Percentiles rank a stretch among this genome's conserved stretches.
These are phyloP conservation scores for Lactarius indigo DNA, from an alignment of 768 basidiomycete species.

Conservation along the genomic window DNA sequence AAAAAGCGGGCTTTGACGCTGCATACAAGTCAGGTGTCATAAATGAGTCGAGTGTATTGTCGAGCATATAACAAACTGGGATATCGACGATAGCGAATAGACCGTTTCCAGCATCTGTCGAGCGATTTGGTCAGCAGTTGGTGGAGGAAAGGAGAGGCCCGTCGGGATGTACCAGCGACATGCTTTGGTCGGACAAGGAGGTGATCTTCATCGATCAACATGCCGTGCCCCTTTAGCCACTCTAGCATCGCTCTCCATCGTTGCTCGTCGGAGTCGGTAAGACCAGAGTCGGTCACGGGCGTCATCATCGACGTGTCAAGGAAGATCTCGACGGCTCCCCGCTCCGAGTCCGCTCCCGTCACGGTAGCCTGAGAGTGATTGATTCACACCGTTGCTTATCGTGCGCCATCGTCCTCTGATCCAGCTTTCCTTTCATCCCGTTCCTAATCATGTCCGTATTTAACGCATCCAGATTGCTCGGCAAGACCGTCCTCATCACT, in stretches of 20 bases:
- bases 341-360: neutral
- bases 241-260: slow-evolving; percentile 21
- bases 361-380: neutral
- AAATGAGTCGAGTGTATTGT: neutral
- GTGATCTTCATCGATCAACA: slow-evolving; percentile 33
- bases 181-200: slow-evolving; percentile 51
- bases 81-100: slow-evolving; percentile 51
- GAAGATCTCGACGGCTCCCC: slow-evolving; percentile 1
- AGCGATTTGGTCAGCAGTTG: neutral
- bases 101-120: slow-evolving; percentile 63
- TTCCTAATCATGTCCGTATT: slow-evolving; percentile 65
- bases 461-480: slow-evolving; percentile 73
- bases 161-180: slow-evolving; percentile 44
- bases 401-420: neutral
- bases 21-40: neutral
- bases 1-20: slow-evolving; percentile 44
- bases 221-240: slow-evolving; percentile 23
- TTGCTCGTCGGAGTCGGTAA: slow-evolving; percentile 5
- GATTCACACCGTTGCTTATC: neutral
- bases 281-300: neutral
- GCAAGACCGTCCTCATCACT: slow-evolving; percentile 85
- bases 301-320: neutral
- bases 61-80: slow-evolving; percentile 35
- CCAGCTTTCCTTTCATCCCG: neutral
- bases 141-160: slow-evolving; percentile 5